Evolutionary conservation across 2,329 filamentous ascomycete genomes (phyloP).

Genomic region (Cadophora luteo-olivacea): DNA sequence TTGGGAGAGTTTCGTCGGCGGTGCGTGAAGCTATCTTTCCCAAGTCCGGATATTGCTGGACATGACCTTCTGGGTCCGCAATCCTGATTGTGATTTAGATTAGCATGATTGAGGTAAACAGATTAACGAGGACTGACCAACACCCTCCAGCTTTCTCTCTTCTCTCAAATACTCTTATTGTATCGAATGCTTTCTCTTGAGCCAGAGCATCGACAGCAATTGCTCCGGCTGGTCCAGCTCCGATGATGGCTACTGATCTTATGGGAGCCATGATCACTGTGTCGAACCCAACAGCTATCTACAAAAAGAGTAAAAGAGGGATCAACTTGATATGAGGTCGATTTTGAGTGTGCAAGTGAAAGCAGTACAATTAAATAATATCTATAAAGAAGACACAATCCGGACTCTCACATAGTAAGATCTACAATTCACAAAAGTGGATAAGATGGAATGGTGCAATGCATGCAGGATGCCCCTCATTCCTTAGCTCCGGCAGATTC

Average conservation of each 20-base stretch:
- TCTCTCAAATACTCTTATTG: conserved; percentile 67
- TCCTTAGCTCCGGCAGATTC: conserved; percentile 22
- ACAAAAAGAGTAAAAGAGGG: background rate
- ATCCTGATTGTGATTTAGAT: conserved; percentile 47
- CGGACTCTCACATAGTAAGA: background rate
- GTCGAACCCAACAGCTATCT: background rate
- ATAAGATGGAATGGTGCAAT: conserved; percentile 24
- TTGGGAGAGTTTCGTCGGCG: conserved; percentile 55
- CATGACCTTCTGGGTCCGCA: conserved; percentile 47
- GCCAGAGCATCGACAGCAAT: conserved; percentile 66
- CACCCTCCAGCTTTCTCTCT: conserved; percentile 65
- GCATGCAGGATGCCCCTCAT: conserved; percentile 21
- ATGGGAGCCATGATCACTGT: conserved; percentile 34
- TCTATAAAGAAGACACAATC: background rate
- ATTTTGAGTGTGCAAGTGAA: background rate
- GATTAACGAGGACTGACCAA: conserved; percentile 53
- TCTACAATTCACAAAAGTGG: conserved; percentile 19
- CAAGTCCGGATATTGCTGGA: conserved; percentile 51
- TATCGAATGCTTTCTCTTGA: conserved; percentile 63
- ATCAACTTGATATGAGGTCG: background rate
- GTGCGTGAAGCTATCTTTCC: conserved; percentile 54
- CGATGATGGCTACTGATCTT: conserved; percentile 62
- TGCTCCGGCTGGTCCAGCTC: conserved; percentile 64
- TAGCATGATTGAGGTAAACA: background rate
- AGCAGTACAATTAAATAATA: background rate